phyloP scores from a whole-genome alignment of 2,329 filamentous ascomycete genomes.

The Aspergillus terreus region DNA sequence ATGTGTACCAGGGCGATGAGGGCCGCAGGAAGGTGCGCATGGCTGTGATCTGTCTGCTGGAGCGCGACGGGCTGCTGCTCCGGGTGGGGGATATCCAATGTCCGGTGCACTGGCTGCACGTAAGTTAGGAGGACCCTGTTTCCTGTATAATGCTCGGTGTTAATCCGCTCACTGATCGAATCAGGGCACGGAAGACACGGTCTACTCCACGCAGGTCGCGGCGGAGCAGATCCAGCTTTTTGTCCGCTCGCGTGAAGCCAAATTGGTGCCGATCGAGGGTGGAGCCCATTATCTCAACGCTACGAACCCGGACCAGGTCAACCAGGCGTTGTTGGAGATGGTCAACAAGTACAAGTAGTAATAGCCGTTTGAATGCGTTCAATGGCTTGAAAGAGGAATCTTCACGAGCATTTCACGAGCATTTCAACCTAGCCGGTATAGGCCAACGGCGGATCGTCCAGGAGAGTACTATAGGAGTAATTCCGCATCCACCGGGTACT shows the following conservation, averaged over 20 bases:
- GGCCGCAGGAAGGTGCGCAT: constrained; percentile 46
- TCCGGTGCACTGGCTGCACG: constrained; percentile 51
- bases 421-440: no score
- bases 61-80: constrained; percentile 47
- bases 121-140: constrained; percentile 20
- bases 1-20: constrained; percentile 48
- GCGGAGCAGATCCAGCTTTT: constrained; percentile 48
- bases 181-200: constrained; percentile 17
- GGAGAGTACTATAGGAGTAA: no score
- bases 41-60: constrained; percentile 48
- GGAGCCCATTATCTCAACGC: constrained; percentile 50
- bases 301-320: constrained; percentile 45
- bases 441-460: no score
- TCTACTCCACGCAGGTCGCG: constrained; percentile 15
- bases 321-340: constrained; percentile 21
- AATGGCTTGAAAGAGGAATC: not conserved
- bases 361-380: not conserved
- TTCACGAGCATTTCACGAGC: not conserved
- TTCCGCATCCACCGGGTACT: no score
- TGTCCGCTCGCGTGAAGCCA: constrained; percentile 39
- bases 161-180: not conserved
- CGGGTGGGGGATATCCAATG: constrained; percentile 47
- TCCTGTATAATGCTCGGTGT: not conserved
- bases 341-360: constrained; percentile 20
- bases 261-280: constrained; percentile 42